Evolutionary conservation across 2,329 filamentous ascomycete genomes (phyloP), one percentile per base, ranked within the genome.

Genomic region (Allantophomopsis lycopodina): DNA sequence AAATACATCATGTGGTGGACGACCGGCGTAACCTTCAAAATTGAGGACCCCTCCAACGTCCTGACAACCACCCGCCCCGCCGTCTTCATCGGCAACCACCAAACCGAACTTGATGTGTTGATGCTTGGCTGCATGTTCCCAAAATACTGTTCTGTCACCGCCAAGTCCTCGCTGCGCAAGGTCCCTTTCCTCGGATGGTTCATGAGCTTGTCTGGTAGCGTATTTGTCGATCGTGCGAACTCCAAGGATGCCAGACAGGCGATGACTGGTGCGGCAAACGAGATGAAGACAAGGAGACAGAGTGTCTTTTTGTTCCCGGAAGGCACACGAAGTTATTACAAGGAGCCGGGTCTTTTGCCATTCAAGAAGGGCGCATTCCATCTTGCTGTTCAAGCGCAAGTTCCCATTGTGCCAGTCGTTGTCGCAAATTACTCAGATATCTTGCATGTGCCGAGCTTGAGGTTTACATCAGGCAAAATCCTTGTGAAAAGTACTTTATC

Each of bases 291-390:
- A 39, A 69, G 80, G 52, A 70, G 65, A 46, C 83, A 88, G 66
- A 83, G 73, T 60, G 83, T 89, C 50, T 89, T 78, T 65, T 86
- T 89, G 64, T 89, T 89, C 60, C 82, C 83, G 43, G 91, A 98
- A 64, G 91, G 91, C 38, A 98, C 91, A 2, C 75, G 91, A 49
- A 93, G 84, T 58, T 94, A 96, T 63, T 72, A 83, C 42, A 76
- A 81, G 51, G 79, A 88, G 40, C 83, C 91, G 2, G 74, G 71
- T 43, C 64, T 98, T 52, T 67, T 96, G 40, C 84, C 87, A n/a
- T 98, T 96, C 71, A 98, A 98, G 66, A 98, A 98, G 68, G 91
- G 91, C 43, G 91, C 89, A 36, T 98, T 98, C 62, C 89, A 98
- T 60, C 71, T 98, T 28, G 91, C 91, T 35, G 76, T 98, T 15